Base-by-base conservation (phyloP, 1,284 basidiomycete genomes). In the Cryptococcus hybrid region DNA sequence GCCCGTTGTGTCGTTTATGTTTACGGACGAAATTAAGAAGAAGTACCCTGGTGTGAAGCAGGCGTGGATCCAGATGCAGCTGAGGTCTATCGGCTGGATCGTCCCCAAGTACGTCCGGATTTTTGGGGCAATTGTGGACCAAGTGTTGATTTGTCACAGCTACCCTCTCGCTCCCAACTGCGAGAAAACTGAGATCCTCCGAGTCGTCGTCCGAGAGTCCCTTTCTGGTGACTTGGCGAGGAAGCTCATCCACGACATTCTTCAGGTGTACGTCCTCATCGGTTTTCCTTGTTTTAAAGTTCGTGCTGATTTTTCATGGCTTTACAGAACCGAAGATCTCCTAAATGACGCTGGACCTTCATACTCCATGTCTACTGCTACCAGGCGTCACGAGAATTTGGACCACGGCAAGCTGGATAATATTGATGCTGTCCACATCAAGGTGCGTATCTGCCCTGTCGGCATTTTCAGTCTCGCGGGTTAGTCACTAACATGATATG, bases 1-100 rank as follows among this genome's bases (percentile, higher is more conserved):
- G 18, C 94, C 94, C 3, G 93, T 97, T 12, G 91, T 97, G 0
- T 81, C 90, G 0, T 98, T 98, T 86, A 83, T 86, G 51, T 94
- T 96, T 82, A 87, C 88, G 1, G 87, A 96, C 70, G 78, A 82
- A 12, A 89, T 91, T 80, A 82, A 85, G 72, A 55, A 82, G 61
- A 75, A 87, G 57, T 76, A 90, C 70, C 90, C 90, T 0, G 82
- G 87, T 36, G 71, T 92, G 47, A 82, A 93, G 75, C 94, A 97
- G 77, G 84, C 84, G 60, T 95, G 92, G 90, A 85, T 97, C 45
- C 94, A 97, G 68, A 56, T 60, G 24, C 74, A 77, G 59, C 63
- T 79, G 35, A 62, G 77, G 11, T 62, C 54, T 30, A 73, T 73
- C 48, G 75, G 76, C 24, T 78, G 86, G 88, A 91, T 92, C 66